A percentile compares a stretch with the other conserved stretches of the same genome.
Conservation (phyloP, 1,284 basidiomycete species). For the Apiotrichum sp. region DNA sequence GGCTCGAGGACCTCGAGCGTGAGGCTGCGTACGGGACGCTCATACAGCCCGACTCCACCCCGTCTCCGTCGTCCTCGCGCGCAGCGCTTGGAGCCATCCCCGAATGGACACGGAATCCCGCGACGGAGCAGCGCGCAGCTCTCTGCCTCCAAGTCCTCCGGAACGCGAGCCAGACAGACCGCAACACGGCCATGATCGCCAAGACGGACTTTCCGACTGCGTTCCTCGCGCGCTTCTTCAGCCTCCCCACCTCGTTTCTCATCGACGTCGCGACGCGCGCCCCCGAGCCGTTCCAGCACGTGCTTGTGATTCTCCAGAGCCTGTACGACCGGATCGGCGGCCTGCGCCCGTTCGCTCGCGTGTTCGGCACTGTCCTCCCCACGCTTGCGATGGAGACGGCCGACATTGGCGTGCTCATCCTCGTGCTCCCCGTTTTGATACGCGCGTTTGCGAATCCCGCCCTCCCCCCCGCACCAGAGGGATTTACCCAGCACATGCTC, state of each 20-base stretch:
- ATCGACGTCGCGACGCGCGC: conserved; percentile 26
- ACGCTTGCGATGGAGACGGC: conserved; percentile 30
- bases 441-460: conserved; percentile 19
- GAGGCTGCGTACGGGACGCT: conserved; percentile 20
- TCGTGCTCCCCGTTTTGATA: conserved; percentile 34
- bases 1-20: conserved; percentile 33
- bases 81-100: conserved; percentile 26
- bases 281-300: conserved; percentile 36
- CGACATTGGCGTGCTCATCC: conserved; percentile 28
- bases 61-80: not conserved
- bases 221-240: conserved; percentile 32
- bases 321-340: conserved; percentile 22
- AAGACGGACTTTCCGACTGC: not conserved
- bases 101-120: conserved; percentile 27
- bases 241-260: conserved; percentile 28
- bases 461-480: conserved; percentile 21
- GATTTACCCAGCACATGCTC: conserved; percentile 33
- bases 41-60: not conserved
- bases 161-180: conserved; percentile 29
- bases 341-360: conserved; percentile 1
- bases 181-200: conserved; percentile 16
- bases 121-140: conserved; percentile 26
- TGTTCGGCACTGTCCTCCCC: conserved; percentile 28
- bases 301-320: conserved; percentile 29
- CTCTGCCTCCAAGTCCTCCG: conserved; percentile 35